Conservation (phyloP, 1,284 basidiomycete genomes). For the Leucoagaricus sp. region DNA sequence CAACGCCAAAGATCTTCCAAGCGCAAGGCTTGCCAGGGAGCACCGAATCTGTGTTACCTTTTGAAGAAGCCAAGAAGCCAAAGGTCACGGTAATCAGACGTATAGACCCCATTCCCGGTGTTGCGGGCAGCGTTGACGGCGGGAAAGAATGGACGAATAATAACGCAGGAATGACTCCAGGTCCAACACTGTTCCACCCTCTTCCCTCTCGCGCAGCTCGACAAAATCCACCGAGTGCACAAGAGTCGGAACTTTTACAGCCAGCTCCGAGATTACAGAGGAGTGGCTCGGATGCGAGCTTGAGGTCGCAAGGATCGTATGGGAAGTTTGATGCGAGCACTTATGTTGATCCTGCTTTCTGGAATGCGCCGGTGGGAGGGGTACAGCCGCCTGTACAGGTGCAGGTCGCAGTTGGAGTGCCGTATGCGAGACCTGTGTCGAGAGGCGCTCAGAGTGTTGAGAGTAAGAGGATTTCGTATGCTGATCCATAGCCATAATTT, state of each 20-base stretch:
- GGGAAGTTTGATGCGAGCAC: constrained; percentile 30
- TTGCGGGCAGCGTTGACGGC: not conserved
- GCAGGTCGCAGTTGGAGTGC: not conserved
- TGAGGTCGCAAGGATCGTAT: constrained; percentile 33
- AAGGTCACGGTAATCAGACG: not conserved
- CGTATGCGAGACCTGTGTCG: constrained; percentile 6
- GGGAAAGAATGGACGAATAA: not conserved
- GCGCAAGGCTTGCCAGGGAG: constrained; percentile 1
- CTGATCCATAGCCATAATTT: not conserved
- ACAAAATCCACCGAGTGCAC: constrained; percentile 1
- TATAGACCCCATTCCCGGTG: not conserved
- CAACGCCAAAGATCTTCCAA: constrained; percentile 9
- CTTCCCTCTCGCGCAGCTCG: constrained; percentile 6
- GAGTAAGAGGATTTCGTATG: constrained; percentile 12
- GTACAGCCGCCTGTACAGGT: not conserved
- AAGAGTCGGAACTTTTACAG: not conserved
- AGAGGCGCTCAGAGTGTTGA: not conserved
- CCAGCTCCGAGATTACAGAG: constrained; percentile 22
- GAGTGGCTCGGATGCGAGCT: constrained; percentile 30
- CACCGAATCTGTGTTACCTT: not conserved
- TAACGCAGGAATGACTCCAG: constrained; percentile 16
- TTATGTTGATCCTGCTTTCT: constrained; percentile 36
- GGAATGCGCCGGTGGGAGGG: constrained; percentile 8
- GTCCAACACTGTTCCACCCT: constrained; percentile 1
- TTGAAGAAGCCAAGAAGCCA: not conserved